phyloP scores from a whole-genome alignment of 345 rosid genomes.

The Syzygium jambos region DNA sequence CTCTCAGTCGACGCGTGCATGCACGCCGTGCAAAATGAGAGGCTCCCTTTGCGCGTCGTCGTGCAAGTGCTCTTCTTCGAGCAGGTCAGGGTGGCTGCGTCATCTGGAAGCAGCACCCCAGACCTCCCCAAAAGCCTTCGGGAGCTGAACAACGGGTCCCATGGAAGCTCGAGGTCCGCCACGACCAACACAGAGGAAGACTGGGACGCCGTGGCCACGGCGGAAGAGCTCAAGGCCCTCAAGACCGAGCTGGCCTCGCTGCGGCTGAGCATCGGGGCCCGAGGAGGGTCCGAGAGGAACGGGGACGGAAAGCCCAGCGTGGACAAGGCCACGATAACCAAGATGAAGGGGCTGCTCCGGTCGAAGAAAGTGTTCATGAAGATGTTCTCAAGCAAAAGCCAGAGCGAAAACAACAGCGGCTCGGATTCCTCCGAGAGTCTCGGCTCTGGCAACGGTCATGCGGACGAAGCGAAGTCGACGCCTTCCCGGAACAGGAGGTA shows the following conservation, averaged over 20 bases:
- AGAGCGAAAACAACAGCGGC: slow-evolving; percentile 51
- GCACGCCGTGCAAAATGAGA: slow-evolving; percentile 83
- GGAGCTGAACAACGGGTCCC: slow-evolving; percentile 46
- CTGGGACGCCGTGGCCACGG: slow-evolving; percentile 73
- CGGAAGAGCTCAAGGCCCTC: slow-evolving; percentile 64
- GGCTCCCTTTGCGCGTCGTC: slow-evolving; percentile 72
- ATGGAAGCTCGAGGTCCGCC: slow-evolving; percentile 64
- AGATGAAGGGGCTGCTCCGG: slow-evolving; percentile 62
- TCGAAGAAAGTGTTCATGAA: slow-evolving; percentile 57
- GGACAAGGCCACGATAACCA: slow-evolving; percentile 36
- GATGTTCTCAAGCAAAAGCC: slow-evolving; percentile 48
- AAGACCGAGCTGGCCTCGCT: slow-evolving; percentile 56
- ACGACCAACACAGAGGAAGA: slow-evolving; percentile 65
- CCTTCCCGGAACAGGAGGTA: slow-evolving; percentile 66
- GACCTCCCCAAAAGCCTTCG: slow-evolving; percentile 48
- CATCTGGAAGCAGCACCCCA: slow-evolving; percentile 82
- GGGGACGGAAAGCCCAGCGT: slow-evolving; percentile 19
- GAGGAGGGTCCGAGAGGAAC: slow-evolving; percentile 22
- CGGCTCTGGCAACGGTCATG: slow-evolving; percentile 35
- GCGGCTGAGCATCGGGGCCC: slow-evolving; percentile 33
- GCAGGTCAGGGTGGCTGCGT: slow-evolving; percentile 61
- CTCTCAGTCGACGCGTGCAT: slow-evolving; percentile 74
- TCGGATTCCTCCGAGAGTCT: slow-evolving; percentile 77
- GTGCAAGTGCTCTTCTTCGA: slow-evolving; percentile 83
- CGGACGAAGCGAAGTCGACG: slow-evolving; percentile 44